These are phyloP conservation scores for Plasmodium gonderi DNA, from an alignment of 169 alveolate species.

Conservation along the genomic window DNA sequence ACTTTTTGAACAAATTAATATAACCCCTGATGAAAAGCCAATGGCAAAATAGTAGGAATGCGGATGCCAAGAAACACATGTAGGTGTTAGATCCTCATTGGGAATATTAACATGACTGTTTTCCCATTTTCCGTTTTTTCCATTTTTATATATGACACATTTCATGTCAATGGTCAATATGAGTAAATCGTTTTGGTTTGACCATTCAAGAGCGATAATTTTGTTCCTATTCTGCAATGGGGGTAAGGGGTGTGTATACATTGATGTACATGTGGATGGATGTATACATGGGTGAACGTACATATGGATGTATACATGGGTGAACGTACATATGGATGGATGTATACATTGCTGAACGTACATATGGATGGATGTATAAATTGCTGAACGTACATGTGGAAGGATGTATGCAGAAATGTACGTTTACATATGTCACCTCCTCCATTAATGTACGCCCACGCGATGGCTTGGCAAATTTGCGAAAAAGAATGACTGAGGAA, in stretches of 20 bases:
- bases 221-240: conserved; percentile 32
- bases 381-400: not conserved
- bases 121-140: conserved; percentile 27
- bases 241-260: not conserved
- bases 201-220: conserved; percentile 59
- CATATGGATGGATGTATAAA: not conserved
- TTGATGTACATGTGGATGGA: not conserved
- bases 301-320: not conserved
- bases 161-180: conserved; percentile 63
- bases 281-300: not conserved
- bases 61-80: conserved; percentile 71
- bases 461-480: too few relatives aligned
- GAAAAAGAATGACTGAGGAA: too few relatives aligned
- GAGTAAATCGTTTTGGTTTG: conserved; percentile 49
- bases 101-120: conserved; percentile 40
- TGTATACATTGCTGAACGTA: not conserved
- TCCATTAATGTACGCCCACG: too few relatives aligned
- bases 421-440: too few relatives aligned
- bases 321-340: not conserved
- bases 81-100: conserved; percentile 45
- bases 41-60: conserved; percentile 54
- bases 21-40: conserved; percentile 58
- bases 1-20: conserved; percentile 60
- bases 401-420: too few relatives aligned
- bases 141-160: conserved; percentile 45